Percentiles rank a stretch among this genome's conserved stretches.
Conservation (phyloP, 23 red algal species). For the Gracilaria gracilis region DNA sequence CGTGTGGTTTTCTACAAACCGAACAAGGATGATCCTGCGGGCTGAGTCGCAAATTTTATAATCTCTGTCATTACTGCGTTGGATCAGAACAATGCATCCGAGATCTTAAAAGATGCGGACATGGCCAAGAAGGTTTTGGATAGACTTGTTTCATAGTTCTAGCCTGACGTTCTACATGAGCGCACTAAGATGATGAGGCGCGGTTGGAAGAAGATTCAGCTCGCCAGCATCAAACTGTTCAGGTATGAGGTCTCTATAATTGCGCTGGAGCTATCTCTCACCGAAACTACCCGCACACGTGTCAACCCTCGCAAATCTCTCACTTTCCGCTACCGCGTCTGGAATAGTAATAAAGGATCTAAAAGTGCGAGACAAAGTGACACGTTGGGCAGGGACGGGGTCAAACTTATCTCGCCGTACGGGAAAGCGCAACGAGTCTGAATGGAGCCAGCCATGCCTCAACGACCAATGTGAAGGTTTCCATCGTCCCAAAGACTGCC, state of each 20-base stretch:
- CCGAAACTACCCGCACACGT: neutral
- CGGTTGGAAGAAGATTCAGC: neutral
- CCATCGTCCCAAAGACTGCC: conserved; percentile 37
- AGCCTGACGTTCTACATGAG: neutral
- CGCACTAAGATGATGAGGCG: neutral
- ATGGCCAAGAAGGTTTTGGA: neutral
- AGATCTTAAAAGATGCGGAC: conserved; percentile 32
- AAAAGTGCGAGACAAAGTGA: neutral
- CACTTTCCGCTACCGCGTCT: neutral
- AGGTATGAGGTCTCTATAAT: neutral
- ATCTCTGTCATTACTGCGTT: conserved; percentile 26
- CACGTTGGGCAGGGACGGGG: neutral
- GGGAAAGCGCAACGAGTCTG: neutral
- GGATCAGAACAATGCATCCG: conserved; percentile 42
- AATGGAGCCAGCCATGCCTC: neutral
- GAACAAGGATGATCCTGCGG: neutral
- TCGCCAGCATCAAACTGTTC: neutral
- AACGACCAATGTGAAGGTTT: neutral
- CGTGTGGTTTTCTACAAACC: neutral
- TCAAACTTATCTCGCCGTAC: neutral
- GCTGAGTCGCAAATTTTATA: conserved; percentile 22
- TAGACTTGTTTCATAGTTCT: neutral
- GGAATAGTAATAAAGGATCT: too few species aligned
- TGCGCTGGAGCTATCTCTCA: neutral
- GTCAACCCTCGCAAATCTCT: neutral